Base-by-base conservation (phyloP, 352 stramenopile genomes). In the Nothophytophthora sp. region DNA sequence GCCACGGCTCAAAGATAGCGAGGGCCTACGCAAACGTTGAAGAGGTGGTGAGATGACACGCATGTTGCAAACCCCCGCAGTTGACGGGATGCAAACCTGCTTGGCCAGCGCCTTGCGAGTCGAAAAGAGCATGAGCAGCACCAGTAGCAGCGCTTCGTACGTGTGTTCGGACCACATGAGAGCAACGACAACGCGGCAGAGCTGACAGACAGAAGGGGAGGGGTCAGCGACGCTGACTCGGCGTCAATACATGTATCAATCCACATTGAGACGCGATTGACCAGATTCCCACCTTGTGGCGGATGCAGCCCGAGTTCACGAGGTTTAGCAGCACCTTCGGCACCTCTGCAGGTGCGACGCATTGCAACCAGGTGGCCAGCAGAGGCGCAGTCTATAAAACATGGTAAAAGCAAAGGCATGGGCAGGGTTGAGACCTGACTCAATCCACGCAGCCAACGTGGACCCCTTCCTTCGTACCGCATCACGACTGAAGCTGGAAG, bases 51-150 rank as follows among this genome's bases (percentile, higher is more conserved):
- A 47, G 33, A 7, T 39, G 2, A 50, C n/a, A n/a, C n/a, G n/a
- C n/a, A 32, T 32, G 40, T 48, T 29, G 10, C 24, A 46, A 7
- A 52, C 4, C 20, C 1, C 18, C 22, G 3, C 7, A 16, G 28
- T 49, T 27, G 11, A 30, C 28, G n/a, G 6, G 5, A 39, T 15
- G n/a, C 34, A 12, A 39, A 18, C 44, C 57, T 62, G 45, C 45
- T 62, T 25, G 34, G 54, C 39, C 2, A 51, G 38, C 13, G 45
- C 40, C n/a, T 44, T 32, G 30, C 49, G 34, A 28, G 50, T 39
- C 22, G 50, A 54, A 34, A 67, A 54, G n/a, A 67, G 50, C 20
- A 62, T 20, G 12, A 60, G 30, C 16, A 67, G 25, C 28, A 44
- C 16, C 4, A 66, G 9, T 12, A 60, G 20, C 13, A 66, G 33